Conservation (phyloP, 78 protist species). For the Neovahlkampfia damariscottae region DNA sequence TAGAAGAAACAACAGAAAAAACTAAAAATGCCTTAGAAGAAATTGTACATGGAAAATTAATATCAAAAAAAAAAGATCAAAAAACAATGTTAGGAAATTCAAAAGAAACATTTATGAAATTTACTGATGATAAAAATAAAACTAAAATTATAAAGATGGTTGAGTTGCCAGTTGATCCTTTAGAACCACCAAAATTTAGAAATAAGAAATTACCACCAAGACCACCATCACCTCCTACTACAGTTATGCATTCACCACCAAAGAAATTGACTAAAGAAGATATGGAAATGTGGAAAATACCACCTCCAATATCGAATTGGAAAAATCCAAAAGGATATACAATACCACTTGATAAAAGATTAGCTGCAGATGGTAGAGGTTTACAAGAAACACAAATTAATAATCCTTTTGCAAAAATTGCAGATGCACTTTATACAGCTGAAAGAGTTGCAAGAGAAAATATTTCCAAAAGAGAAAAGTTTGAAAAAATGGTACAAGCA, state of each 20-base stretch:
- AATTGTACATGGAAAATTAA: not conserved
- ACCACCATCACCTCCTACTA: slow-evolving; percentile 87
- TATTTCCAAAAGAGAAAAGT: not conserved
- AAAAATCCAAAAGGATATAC: slow-evolving; percentile 92
- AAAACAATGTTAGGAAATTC: slow-evolving; percentile 39
- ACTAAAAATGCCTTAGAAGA: not conserved
- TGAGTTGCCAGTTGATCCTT: slow-evolving; percentile 74
- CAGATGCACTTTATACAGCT: not conserved
- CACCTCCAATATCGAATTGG: slow-evolving; percentile 95
- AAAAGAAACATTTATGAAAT: slow-evolving; percentile 14
- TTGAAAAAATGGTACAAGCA: not conserved
- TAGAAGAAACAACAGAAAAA: slow-evolving; percentile 19
- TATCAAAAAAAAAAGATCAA: not conserved
- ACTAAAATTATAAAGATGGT: slow-evolving; percentile 13
- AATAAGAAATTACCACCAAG: slow-evolving; percentile 37
- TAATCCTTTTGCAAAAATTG: not conserved
- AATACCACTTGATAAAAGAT: slow-evolving; percentile 92
- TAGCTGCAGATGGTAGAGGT: slow-evolving; percentile 92
- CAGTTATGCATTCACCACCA: slow-evolving; percentile 94
- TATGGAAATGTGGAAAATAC: slow-evolving; percentile 82
- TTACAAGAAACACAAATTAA: slow-evolving; percentile 45
- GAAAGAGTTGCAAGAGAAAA: not conserved
- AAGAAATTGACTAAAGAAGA: slow-evolving; percentile 49
- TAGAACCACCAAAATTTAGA: slow-evolving; percentile 85
- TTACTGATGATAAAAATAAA: slow-evolving; percentile 19